Evolutionary conservation across 441 rosid genomes (phyloP).

Genomic region (Biscutella laevigata): DNA sequence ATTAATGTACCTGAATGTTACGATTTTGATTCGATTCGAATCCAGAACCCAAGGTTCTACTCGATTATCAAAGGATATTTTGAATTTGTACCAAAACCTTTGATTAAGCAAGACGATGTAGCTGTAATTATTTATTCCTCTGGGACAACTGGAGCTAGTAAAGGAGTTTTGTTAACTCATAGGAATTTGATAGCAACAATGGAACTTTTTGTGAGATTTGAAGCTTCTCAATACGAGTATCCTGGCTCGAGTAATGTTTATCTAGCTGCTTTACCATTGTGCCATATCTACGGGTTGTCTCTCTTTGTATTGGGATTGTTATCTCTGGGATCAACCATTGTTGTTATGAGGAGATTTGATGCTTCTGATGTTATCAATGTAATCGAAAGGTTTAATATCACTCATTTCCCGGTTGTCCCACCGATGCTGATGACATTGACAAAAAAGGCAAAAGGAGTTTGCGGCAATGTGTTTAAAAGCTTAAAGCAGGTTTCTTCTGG

Average conservation of each 20-base stretch:
- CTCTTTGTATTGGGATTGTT: constrained; percentile 58
- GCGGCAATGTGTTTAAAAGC: constrained; percentile 40
- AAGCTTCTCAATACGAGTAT: constrained; percentile 60
- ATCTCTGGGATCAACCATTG: constrained; percentile 52
- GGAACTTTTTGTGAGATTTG: constrained; percentile 73
- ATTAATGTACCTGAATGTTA: constrained; percentile 46
- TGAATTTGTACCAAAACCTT: constrained; percentile 26
- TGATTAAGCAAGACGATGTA: constrained; percentile 54
- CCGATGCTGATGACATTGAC: constrained; percentile 53
- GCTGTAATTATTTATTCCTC: constrained; percentile 79
- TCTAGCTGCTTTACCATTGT: constrained; percentile 66
- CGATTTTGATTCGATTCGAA: constrained; percentile 11
- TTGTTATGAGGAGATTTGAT: constrained; percentile 68
- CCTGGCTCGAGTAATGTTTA: constrained; percentile 43
- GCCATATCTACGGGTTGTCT: constrained; percentile 76
- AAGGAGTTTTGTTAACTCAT: constrained; percentile 74
- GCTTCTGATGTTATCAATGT: constrained; percentile 34
- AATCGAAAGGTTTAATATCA: constrained; percentile 46
- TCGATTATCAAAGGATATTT: constrained; percentile 25
- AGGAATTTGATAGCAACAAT: constrained; percentile 55
- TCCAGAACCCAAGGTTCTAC: constrained; percentile 29
- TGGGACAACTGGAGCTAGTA: constrained; percentile 75
- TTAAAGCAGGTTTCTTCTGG: constrained; percentile 81
- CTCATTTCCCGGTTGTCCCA: constrained; percentile 78
- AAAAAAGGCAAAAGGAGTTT: constrained; percentile 29